phyloP scores from a whole-genome alignment of 1,284 basidiomycete species.

The Psilocybe mexicana region DNA sequence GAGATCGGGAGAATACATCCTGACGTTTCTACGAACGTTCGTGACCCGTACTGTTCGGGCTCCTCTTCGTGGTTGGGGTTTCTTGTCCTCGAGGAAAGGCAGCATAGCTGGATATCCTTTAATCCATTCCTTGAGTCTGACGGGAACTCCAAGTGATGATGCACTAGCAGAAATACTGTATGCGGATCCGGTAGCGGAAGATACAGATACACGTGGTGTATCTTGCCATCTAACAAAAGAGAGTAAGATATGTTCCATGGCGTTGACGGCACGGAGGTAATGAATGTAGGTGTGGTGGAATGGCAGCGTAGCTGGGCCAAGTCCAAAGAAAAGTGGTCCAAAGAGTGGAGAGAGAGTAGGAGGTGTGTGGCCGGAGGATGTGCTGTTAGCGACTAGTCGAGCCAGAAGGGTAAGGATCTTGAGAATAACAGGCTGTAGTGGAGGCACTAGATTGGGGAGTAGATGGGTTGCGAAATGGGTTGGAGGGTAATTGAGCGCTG shows the following conservation, averaged over 20 bases:
- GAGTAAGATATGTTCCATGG: constrained; percentile 86
- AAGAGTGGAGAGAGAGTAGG: constrained; percentile 87
- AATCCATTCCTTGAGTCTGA: constrained; percentile 83
- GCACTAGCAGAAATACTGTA: constrained; percentile 43
- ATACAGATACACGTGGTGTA: constrained; percentile 39
- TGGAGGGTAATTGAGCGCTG: constrained; percentile 68
- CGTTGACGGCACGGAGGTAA: constrained; percentile 80
- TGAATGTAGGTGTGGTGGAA: constrained; percentile 80
- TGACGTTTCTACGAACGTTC: constrained; percentile 73
- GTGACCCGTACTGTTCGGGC: constrained; percentile 72
- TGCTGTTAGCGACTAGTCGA: constrained; percentile 79
- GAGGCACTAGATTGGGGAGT: constrained; percentile 51
- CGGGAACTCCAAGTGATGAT: constrained; percentile 67
- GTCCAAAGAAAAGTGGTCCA: constrained; percentile 81
- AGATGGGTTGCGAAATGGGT: constrained; percentile 63
- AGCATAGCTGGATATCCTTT: constrained; percentile 73
- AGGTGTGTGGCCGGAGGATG: constrained; percentile 80
- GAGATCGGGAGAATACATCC: constrained; percentile 81
- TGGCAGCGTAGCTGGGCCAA: constrained; percentile 55
- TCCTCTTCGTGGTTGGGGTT: constrained; percentile 63
- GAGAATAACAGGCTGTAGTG: constrained; percentile 60
- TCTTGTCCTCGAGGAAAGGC: constrained; percentile 39
- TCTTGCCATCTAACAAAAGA: constrained; percentile 83
- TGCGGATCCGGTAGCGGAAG: constrained; percentile 32
- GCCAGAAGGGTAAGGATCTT: constrained; percentile 75